Evolutionary conservation across 352 stramenopile genomes (phyloP).

Genomic region (Albugo candida): DNA sequence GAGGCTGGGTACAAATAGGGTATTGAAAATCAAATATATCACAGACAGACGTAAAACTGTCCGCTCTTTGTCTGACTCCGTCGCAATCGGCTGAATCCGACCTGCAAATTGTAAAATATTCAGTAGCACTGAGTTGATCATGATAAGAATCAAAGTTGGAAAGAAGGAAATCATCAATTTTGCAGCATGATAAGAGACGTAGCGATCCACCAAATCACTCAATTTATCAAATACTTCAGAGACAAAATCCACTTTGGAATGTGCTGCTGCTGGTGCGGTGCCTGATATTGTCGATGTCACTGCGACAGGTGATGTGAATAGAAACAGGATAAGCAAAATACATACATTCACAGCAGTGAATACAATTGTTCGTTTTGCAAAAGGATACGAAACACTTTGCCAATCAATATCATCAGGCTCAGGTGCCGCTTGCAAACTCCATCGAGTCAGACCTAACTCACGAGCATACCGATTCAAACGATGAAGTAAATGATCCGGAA

Average conservation of each 20-base stretch:
- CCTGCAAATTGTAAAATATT: constrained; percentile 66
- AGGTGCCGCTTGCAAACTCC: constrained; percentile 49
- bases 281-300: constrained; percentile 69
- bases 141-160: constrained; percentile 68
- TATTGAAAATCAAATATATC: constrained; percentile 79
- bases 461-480: constrained; percentile 52
- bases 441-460: constrained; percentile 53
- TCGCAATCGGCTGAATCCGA: constrained; percentile 66
- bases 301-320: constrained; percentile 70
- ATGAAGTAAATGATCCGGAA: constrained; percentile 36
- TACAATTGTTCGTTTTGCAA: constrained; percentile 49
- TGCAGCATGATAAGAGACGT: constrained; percentile 57
- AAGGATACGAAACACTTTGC: constrained; percentile 68
- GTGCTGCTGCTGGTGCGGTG: constrained; percentile 41
- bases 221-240: constrained; percentile 46
- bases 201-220: constrained; percentile 23
- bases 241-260: constrained; percentile 28
- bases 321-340: constrained; percentile 48
- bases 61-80: constrained; percentile 67
- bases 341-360: constrained; percentile 56
- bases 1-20: constrained; percentile 67
- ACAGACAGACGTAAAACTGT: constrained; percentile 59
- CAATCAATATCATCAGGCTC: constrained; percentile 75
- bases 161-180: constrained; percentile 63
- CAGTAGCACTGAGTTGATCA: constrained; percentile 73